Conservation (phyloP, 2,329 filamentous ascomycete genomes). For the Cercospora canescens region DNA sequence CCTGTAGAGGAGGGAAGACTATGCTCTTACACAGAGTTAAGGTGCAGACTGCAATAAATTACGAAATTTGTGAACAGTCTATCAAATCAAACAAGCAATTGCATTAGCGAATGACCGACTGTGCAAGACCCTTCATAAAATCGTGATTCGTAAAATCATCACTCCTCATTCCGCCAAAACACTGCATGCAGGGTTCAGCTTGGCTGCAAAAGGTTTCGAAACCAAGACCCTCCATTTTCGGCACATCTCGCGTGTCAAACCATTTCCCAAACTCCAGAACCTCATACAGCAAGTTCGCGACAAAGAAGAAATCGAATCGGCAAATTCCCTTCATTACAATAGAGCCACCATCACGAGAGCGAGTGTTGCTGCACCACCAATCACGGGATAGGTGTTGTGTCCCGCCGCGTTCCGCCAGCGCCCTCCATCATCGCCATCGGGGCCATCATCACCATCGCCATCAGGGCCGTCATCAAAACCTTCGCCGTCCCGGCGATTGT, state of each 20-base stretch:
- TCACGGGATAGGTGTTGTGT: conserved; percentile 3
- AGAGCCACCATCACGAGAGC: conserved; percentile 11
- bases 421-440: not conserved
- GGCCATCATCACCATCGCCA: not conserved
- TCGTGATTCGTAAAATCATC: not conserved
- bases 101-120: not conserved
- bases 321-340: not conserved
- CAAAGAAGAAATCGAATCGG: not conserved
- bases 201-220: not conserved
- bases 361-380: conserved; percentile 3
- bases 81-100: not conserved
- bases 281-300: no score
- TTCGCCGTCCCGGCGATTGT: not conserved
- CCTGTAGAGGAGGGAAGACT: not conserved
- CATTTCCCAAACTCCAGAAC: not conserved
- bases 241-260: not conserved
- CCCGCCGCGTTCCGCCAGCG: conserved; percentile 10
- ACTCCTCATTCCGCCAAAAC: not conserved
- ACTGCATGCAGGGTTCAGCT: not conserved
- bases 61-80: not conserved
- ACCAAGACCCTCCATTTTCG: not conserved
- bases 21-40: not conserved
- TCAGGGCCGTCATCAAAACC: not conserved
- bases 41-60: not conserved
- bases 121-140: not conserved